These are phyloP conservation scores for Pleurotus giganteus DNA, from an alignment of 768 basidiomycete genomes.

Conservation along the genomic window DNA sequence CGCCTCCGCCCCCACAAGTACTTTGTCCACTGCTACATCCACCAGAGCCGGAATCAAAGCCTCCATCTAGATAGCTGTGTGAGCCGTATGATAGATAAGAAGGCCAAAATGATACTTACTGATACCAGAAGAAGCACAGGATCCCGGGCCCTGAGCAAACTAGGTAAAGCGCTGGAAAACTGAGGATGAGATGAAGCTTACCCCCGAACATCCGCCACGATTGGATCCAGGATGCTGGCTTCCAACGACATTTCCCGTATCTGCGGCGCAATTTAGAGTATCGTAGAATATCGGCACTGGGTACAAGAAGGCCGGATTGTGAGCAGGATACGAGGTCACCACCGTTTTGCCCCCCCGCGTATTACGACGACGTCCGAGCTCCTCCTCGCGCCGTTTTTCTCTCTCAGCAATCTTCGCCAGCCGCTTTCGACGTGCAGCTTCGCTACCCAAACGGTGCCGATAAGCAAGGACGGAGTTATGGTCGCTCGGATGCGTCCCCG, in stretches of 20 bases:
- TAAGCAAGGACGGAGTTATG: conserved; percentile 45
- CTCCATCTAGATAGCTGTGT: background rate
- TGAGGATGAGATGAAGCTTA: too few species aligned
- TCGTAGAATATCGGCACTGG: too few species aligned
- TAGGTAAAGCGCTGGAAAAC: too few species aligned
- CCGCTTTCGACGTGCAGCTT: conserved; percentile 20
- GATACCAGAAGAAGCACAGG: too few species aligned
- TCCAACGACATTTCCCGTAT: too few species aligned
- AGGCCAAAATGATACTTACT: too few species aligned
- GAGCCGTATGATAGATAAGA: background rate
- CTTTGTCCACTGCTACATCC: background rate
- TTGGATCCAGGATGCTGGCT: too few species aligned
- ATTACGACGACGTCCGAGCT: background rate
- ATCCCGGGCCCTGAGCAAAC: too few species aligned
- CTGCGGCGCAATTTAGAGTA: too few species aligned
- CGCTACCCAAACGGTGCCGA: conserved; percentile 21
- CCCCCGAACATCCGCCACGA: too few species aligned
- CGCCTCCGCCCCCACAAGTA: background rate
- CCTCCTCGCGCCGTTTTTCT: conserved; percentile 13
- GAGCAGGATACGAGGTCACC: background rate
- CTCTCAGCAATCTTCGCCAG: conserved; percentile 24
- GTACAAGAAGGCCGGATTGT: background rate
- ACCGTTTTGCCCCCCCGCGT: too few species aligned
- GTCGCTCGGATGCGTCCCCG: conserved; percentile 55
- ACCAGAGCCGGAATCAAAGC: background rate